Evolutionary conservation across 495 filamentous ascomycete genomes (phyloP), one percentile per base, ranked within the genome.

Genomic region (Trichoderma asperelloides): DNA sequence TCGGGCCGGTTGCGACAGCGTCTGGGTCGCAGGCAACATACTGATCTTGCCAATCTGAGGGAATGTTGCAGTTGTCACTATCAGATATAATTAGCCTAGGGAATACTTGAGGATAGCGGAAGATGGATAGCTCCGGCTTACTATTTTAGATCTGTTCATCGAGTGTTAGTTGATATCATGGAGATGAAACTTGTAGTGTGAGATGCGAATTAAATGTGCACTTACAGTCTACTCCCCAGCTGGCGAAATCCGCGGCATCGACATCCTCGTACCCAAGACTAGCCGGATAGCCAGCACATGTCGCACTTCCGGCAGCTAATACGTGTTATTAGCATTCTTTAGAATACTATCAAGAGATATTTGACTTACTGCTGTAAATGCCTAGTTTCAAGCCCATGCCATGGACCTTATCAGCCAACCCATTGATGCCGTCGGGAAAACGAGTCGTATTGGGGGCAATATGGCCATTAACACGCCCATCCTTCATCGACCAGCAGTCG

Each of bases 61-160:
- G 84, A 74, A 13, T 81, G 81, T 69, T 81, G 73, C 88, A 90
- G 74, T 89, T 89, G 71, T 91, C 88, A 67, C 90, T 77, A 89
- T 88, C 25, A 88, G 74, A 40, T 72, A 77, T 47, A 70, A 80
- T 45, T 40, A 45, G 37, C 33, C 9, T 41, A 21, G 15, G 16
- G 43, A 9, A 21, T 51, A 6, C 47, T 25, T 51, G 7, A 51
- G 7, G 5, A 51, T 21, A 8, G n/a, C 5, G 12, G 43, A 47
- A 7, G 43, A 47, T 16, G 43, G 18, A 7, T 4, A 47, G 15
- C 47, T 21, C 21, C 8, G 21, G 18, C 55, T 60, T 21, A 60
- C 55, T 60, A 60, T 60, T 60, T 60, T 2, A 60, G 55, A 60
- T 60, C 55, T 60, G 28, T n/a, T 13, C 4, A 12, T 30, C 13